Evolutionary conservation across 192 early-diverging fungal genomes (phyloP).

Genomic region (Haplosporangium gracile): DNA sequence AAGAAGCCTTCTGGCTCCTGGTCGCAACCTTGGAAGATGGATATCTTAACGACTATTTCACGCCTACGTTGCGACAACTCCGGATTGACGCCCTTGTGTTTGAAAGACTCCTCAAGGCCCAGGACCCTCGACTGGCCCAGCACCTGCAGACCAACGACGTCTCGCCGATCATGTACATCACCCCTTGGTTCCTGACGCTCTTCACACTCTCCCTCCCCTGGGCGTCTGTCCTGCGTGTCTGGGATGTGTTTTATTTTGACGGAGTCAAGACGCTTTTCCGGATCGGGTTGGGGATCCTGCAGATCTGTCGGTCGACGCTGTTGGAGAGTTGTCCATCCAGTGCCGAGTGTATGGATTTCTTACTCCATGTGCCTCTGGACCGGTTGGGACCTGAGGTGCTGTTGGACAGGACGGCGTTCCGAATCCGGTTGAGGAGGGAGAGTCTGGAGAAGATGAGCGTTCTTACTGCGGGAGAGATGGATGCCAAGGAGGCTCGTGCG

Average conservation of each 20-base stretch:
- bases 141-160: constrained; percentile 84
- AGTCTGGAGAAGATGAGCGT: constrained; percentile 32
- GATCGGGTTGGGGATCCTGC: constrained; percentile 82
- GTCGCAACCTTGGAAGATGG: constrained; percentile 75
- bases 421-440: constrained; percentile 68
- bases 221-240: constrained; percentile 88
- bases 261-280: constrained; percentile 89
- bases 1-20: constrained; percentile 93
- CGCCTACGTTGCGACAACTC: constrained; percentile 77
- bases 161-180: constrained; percentile 89
- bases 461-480: constrained; percentile 28
- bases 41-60: constrained; percentile 84
- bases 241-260: constrained; percentile 94
- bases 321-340: constrained; percentile 79
- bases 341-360: constrained; percentile 79
- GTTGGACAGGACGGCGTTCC: constrained; percentile 74
- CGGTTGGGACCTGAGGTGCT: constrained; percentile 72
- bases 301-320: constrained; percentile 70
- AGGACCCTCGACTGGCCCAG: constrained; percentile 72
- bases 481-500: constrained; percentile 19
- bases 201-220: constrained; percentile 92
- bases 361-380: constrained; percentile 85
- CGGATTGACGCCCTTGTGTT: constrained; percentile 87
- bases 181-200: constrained; percentile 94
- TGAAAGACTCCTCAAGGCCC: constrained; percentile 77